These are phyloP conservation scores for Leishmania turanica DNA, from an alignment of 208 protist species.

Conservation along the genomic window DNA sequence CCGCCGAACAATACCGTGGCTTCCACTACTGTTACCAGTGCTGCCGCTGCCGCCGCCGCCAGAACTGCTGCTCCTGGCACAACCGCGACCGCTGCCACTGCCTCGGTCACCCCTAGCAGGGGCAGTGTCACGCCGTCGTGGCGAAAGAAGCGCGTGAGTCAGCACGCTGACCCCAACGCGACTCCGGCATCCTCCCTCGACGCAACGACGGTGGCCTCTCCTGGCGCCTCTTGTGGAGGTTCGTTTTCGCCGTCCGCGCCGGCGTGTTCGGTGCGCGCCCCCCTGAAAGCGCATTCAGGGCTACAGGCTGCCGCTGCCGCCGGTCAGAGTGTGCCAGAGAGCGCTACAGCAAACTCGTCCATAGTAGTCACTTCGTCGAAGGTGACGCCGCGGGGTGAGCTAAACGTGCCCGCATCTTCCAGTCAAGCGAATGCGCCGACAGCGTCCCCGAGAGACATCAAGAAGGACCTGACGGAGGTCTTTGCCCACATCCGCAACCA, in stretches of 20 bases:
- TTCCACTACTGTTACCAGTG: neutral
- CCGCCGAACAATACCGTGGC: neutral
- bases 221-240: neutral
- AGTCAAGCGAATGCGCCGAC: neutral
- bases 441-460: conserved; percentile 4
- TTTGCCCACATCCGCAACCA: conserved; percentile 85
- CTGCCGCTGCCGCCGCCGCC: neutral
- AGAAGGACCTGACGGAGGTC: conserved; percentile 51
- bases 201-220: neutral
- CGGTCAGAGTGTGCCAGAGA: neutral
- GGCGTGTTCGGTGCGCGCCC: conserved; percentile 13
- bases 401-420: neutral
- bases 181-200: neutral
- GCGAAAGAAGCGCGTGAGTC: conserved; percentile 22
- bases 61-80: neutral
- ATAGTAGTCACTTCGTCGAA: neutral
- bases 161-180: conserved; percentile 28
- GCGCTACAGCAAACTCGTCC: conserved; percentile 1
- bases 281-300: conserved; percentile 10
- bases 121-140: conserved; percentile 11
- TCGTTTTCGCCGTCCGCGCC: neutral
- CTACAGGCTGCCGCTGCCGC: neutral
- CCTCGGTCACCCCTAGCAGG: neutral
- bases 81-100: neutral
- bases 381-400: neutral